Base-by-base conservation (phyloP, 345 rosid genomes). In the Sonneratia alba region DNA sequence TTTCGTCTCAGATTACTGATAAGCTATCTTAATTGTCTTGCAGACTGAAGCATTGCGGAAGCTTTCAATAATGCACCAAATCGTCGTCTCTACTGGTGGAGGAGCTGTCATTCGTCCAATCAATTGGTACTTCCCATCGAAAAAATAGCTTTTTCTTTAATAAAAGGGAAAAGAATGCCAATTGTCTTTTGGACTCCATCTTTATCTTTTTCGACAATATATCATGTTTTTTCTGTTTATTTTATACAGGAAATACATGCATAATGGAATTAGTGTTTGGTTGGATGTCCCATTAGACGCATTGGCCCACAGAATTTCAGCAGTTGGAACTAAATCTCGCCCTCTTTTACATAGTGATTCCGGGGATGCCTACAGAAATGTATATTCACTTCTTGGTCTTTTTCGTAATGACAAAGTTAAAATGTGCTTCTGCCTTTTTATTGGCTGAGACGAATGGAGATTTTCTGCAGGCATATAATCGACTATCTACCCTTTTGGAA, bases 21-120 rank as follows among this genome's bases (percentile, higher is more conserved):
- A 0, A 34, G n/a, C 2, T 56, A 7, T 1, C 48, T 24, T 19
- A 5, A 6, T 71, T n/a, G 27, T 38, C 15, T 43, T 67, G 49
- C 68, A 76, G 98, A 88, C 96, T 24, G 91, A 91, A 77, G 84
- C 73, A 56, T 76, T 95, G 78, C 79, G 62, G 79, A 77, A 79
- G 70, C 83, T 95, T 48, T 92, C 99, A 47, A 68, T 79, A 48
- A 84, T 76, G 86, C 83, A 81, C 70, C 81, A 67, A 57, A 80
- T 87, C 69, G 97, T 95, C 80, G 94, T 95, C 76, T 95, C 99
- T 70, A 95, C 99, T 0, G 99, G 99, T 27, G 98, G 99, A 74
- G 99, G 99, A 76, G 97, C 88, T 15, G 99, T 95, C 40, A 78
- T 81, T 18, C 80, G 79, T 70, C 92, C 96, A 24, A 75, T 87